phyloP scores from a whole-genome alignment of 2,329 filamentous ascomycete genomes.

The Colletotrichum gloeosporioides region DNA sequence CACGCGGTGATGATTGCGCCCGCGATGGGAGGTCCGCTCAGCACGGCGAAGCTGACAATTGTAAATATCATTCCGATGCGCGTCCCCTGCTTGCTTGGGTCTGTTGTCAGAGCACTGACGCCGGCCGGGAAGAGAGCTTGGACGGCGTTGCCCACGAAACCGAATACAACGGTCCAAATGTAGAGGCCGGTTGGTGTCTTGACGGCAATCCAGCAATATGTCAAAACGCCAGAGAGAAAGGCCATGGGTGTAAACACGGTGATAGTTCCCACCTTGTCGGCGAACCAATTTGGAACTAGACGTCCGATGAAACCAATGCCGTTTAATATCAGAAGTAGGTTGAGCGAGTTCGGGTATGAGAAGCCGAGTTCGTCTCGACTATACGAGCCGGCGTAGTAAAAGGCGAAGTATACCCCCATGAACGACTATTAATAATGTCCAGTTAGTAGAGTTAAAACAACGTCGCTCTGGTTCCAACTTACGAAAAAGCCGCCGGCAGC shows the following conservation, averaged over 20 bases:
- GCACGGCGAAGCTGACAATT: constrained; percentile 57
- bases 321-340: constrained; percentile 71
- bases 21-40: constrained; percentile 57
- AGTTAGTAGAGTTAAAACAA: not conserved
- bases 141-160: constrained; percentile 66
- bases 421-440: constrained; percentile 41
- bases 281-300: constrained; percentile 61
- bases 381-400: constrained; percentile 63
- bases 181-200: constrained; percentile 56
- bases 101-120: constrained; percentile 58
- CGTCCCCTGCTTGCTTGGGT: constrained; percentile 56
- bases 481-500: constrained; percentile 16
- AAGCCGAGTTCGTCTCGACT: constrained; percentile 47
- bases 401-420: constrained; percentile 60
- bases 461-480: not conserved
- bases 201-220: constrained; percentile 67
- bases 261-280: constrained; percentile 63
- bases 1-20: constrained; percentile 51
- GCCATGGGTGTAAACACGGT: constrained; percentile 62
- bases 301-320: constrained; percentile 64
- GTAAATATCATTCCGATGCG: constrained; percentile 66
- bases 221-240: constrained; percentile 42
- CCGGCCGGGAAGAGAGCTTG: constrained; percentile 72
- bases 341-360: constrained; percentile 56
- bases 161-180: constrained; percentile 67